Percentiles rank a stretch among this genome's conserved stretches.
phyloP scores from a whole-genome alignment of 164 flowering plant species.

The Akebia trifoliata region DNA sequence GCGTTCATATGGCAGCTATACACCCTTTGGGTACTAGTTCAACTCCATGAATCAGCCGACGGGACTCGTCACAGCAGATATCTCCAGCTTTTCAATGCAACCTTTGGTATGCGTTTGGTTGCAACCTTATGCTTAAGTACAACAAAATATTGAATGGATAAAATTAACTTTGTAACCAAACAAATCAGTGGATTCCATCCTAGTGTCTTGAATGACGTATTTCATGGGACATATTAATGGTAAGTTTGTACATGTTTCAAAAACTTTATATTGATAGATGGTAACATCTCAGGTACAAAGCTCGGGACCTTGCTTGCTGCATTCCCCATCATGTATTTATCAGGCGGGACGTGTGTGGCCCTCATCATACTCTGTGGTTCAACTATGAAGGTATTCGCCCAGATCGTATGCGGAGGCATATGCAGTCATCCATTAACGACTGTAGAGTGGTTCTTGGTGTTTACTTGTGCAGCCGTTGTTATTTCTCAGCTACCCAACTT shows the following conservation, averaged over 20 bases:
- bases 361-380: slow-evolving; percentile 57
- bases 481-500: slow-evolving; percentile 63
- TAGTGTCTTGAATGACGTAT: too few relatives aligned
- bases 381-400: slow-evolving; percentile 40
- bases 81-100: slow-evolving; percentile 45
- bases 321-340: slow-evolving; percentile 60
- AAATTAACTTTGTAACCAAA: too few relatives aligned
- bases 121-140: too few relatives aligned
- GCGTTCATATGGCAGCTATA: slow-evolving; percentile 72
- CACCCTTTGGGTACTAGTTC: slow-evolving; percentile 55
- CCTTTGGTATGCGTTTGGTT: slow-evolving; percentile 82
- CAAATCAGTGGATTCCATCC: background rate
- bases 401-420: slow-evolving; percentile 36
- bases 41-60: slow-evolving; percentile 53
- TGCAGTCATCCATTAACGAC: slow-evolving; percentile 39
- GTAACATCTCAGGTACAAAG: slow-evolving; percentile 42
- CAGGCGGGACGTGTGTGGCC: slow-evolving; percentile 64
- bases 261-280: background rate
- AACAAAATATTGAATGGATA: too few relatives aligned
- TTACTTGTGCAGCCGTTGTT: slow-evolving; percentile 40
- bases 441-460: slow-evolving; percentile 74
- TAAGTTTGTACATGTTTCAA: too few relatives aligned
- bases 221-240: too few relatives aligned
- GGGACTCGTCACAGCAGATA: slow-evolving; percentile 64
- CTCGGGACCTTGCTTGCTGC: slow-evolving; percentile 34